Evolutionary conservation across 495 filamentous ascomycete genomes (phyloP), one percentile per base, ranked within the genome.

Genomic region (Penicillium pulvis): DNA sequence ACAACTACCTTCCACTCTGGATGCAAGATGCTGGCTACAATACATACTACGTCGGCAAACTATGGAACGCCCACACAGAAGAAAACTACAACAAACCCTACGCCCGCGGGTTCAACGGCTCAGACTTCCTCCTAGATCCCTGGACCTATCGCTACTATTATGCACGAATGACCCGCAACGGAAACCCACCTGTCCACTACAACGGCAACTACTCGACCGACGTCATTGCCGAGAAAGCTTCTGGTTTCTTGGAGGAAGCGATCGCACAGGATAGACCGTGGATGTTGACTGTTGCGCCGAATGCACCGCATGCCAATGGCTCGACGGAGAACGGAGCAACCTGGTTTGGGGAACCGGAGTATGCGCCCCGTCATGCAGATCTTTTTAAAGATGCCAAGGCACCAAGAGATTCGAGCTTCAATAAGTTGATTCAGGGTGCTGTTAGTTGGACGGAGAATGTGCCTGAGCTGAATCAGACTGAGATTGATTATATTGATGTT

Each of bases 21-120:
- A 77, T 90, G 28, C 86, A 90, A 62, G 67, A 84, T 12, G 81
- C 82, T 3, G 85, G 85, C 24, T 88, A 89, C 66, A 78, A 83
- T 62, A 90, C 87, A 0, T 89, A 87, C 71, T 89, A 89, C 66
- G 82, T 81, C 6, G 86, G 87, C 41, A 90, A 90, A 67, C 76
- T 90, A 3, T 86, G 84, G 72, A 90, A 90, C 61, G 75, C 76
- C 1, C 83, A 87, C 61, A 81, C 79, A 1, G 67, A 76, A 8
- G 60, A 79, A 16, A 87, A 84, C 62, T 87, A 86, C 68, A 58
- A 85, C 67, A 65, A 72, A 0, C 87, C 87, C 0, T 79, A 76
- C 63, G 71, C 78, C 0, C 78, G 71, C 4, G 87, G 86, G 6
- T 89, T 70, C 49, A 73, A 70, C 45, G 71, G 72, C 1, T 73